phyloP scores from a whole-genome alignment of 2,329 filamentous ascomycete genomes.

The Shiraia sp. region DNA sequence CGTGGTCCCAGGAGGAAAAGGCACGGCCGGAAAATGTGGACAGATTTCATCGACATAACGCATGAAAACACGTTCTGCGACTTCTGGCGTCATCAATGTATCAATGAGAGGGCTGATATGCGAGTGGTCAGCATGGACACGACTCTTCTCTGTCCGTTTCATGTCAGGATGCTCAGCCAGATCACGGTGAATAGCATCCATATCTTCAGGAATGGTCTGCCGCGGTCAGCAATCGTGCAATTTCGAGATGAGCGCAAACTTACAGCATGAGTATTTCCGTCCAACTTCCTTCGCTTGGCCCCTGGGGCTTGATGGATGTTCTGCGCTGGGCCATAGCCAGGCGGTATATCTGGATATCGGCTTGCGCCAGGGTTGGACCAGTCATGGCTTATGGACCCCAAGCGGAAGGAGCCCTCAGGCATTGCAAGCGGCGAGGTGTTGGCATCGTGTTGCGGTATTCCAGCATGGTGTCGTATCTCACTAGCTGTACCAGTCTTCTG shows the following conservation, averaged over 20 bases:
- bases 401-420: conserved; percentile 30
- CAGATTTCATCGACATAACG: conserved; percentile 60
- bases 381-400: conserved; percentile 34
- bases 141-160: conserved; percentile 35
- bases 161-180: conserved; percentile 41
- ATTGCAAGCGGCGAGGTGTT: conserved; percentile 11
- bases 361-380: conserved; percentile 25
- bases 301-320: conserved; percentile 34
- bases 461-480: conserved; percentile 26
- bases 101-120: conserved; percentile 47
- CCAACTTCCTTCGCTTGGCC: conserved; percentile 38
- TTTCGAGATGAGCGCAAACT: too few species aligned
- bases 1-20: conserved; percentile 58
- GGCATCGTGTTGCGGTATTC: conserved; percentile 25
- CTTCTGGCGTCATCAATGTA: conserved; percentile 54
- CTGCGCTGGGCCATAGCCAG: conserved; percentile 39
- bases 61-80: conserved; percentile 60
- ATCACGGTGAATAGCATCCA: conserved; percentile 44
- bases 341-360: conserved; percentile 31
- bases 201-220: conserved; percentile 44
- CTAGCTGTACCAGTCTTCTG: conserved; percentile 37
- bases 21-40: conserved; percentile 61
- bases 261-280: conserved; percentile 29
- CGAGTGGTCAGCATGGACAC: conserved; percentile 39
- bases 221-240: too few species aligned